These are phyloP conservation scores for Zychaea mexicana DNA, from an alignment of 371 early-diverging fungal genomes.

Conservation along the genomic window DNA sequence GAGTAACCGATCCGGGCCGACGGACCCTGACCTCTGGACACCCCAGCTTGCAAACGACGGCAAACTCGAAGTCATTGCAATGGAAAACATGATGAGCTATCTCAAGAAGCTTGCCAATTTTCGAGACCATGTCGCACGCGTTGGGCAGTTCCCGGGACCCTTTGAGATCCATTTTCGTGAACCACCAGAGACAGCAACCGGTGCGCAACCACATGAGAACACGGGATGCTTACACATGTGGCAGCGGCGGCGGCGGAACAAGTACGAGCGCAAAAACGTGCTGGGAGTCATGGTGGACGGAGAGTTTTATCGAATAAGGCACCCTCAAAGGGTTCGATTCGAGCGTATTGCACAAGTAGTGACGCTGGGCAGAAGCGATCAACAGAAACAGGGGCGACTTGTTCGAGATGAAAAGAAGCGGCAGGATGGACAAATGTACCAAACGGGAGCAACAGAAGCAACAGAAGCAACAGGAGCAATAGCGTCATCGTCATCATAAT, in stretches of 20 bases:
- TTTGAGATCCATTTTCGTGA: conserved; percentile 4
- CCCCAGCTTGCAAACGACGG: conserved; percentile 43
- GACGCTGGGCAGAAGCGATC: conserved; percentile 7
- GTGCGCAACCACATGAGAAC: too few relatives aligned
- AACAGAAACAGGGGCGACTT: neutral
- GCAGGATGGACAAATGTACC: too few relatives aligned
- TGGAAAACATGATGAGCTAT: conserved; percentile 36
- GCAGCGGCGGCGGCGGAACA: conserved; percentile 18
- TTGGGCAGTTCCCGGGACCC: conserved; percentile 36
- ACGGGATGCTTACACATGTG: neutral
- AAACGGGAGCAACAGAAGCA: too few relatives aligned
- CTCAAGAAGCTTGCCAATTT: conserved; percentile 39
- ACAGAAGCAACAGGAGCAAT: too few relatives aligned
- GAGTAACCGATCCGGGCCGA: conserved; percentile 20
- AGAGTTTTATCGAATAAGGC: conserved; percentile 1
- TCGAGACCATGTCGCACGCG: conserved; percentile 33
- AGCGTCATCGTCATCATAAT: neutral
- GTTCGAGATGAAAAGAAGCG: conserved; percentile 2
- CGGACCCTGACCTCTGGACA: conserved; percentile 32
- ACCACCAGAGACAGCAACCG: too few relatives aligned
- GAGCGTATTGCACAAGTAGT: neutral
- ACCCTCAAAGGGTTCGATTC: neutral
- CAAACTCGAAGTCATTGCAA: conserved; percentile 33
- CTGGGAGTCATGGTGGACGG: conserved; percentile 29
- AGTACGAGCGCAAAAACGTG: conserved; percentile 26